Evolutionary conservation across 179 eudicot genomes (phyloP).

Genomic region (Beta corolliflora): DNA sequence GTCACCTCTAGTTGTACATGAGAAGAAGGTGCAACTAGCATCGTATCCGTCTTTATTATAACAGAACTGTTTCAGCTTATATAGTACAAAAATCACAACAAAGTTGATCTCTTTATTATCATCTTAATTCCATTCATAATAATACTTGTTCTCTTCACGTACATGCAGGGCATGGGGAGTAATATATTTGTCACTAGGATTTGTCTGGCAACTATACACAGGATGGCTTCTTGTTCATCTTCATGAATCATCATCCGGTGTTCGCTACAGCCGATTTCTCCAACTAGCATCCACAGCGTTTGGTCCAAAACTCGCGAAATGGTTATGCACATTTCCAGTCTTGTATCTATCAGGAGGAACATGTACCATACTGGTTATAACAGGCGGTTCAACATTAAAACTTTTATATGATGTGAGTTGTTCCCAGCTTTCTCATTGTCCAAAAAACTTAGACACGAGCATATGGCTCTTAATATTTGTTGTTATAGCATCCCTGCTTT

Average conservation of each 20-base stretch:
- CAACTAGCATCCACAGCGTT: slow-evolving; percentile 29
- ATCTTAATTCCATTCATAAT: too few relatives aligned
- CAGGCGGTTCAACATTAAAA: slow-evolving; percentile 4
- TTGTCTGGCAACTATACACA: slow-evolving; percentile 57
- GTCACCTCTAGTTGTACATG: too few relatives aligned
- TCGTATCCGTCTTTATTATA: too few relatives aligned
- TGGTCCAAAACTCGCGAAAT: slow-evolving; percentile 25
- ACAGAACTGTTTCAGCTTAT: too few relatives aligned
- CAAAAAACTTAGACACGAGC: slow-evolving; percentile 4
- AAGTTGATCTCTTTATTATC: too few relatives aligned
- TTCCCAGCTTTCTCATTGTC: slow-evolving; percentile 2
- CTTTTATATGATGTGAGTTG: slow-evolving; percentile 16
- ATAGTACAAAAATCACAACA: too few relatives aligned
- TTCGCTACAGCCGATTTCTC: slow-evolving; percentile 53
- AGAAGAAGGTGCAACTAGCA: too few relatives aligned
- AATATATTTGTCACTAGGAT: slow-evolving; percentile 32
- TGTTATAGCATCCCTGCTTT: slow-evolving; percentile 18
- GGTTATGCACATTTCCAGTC: slow-evolving; percentile 16
- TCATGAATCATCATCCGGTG: slow-evolving; percentile 42
- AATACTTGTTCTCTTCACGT: too few relatives aligned
- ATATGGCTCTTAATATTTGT: slow-evolving; percentile 19
- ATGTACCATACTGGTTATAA: slow-evolving; percentile 16
- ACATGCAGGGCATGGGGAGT: slow-evolving; percentile 45
- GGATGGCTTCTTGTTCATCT: slow-evolving; percentile 55
- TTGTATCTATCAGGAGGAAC: slow-evolving; percentile 27